Evolutionary conservation across 2,329 filamentous ascomycete genomes (phyloP).

Genomic region (Alternaria arbusti): DNA sequence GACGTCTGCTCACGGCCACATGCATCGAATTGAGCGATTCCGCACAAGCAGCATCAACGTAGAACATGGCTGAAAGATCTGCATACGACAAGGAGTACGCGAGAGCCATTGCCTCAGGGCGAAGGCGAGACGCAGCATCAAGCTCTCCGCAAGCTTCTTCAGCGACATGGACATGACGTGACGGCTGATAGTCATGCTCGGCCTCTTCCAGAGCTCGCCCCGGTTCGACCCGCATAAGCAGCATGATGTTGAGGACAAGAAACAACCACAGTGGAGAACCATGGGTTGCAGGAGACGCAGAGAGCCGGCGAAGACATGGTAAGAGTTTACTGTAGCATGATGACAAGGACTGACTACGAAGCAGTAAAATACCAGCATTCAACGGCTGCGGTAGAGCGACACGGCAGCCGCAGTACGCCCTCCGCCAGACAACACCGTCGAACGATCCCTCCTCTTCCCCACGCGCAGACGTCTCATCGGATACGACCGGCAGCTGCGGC

Average conservation of each 20-base stretch:
- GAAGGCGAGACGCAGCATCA: not conserved
- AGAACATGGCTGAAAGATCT: fast-evolving
- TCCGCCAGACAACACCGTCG: not conserved
- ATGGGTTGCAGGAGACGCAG: not conserved
- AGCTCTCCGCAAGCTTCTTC: not conserved
- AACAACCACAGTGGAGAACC: not conserved
- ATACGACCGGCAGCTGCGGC: fast-evolving
- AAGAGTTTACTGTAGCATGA: not conserved
- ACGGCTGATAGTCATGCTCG: fast-evolving
- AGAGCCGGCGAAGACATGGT: not conserved
- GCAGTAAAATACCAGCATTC: too few relatives aligned
- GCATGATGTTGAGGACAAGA: not conserved
- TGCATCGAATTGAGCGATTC: fast-evolving
- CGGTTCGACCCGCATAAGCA: not conserved
- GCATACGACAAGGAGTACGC: not conserved
- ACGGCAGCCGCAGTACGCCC: not conserved
- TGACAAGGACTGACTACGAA: not conserved
- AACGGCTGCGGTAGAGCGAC: not conserved
- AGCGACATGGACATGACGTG: not conserved
- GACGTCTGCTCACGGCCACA: not conserved
- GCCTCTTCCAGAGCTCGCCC: not conserved
- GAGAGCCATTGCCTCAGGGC: not conserved
- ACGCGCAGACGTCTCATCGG: too few relatives aligned
- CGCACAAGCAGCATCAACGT: fast-evolving
- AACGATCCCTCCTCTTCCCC: not conserved